These are phyloP conservation scores for Leucosporidium yakuticum DNA, from an alignment of 768 basidiomycete genomes.

Conservation along the genomic window DNA sequence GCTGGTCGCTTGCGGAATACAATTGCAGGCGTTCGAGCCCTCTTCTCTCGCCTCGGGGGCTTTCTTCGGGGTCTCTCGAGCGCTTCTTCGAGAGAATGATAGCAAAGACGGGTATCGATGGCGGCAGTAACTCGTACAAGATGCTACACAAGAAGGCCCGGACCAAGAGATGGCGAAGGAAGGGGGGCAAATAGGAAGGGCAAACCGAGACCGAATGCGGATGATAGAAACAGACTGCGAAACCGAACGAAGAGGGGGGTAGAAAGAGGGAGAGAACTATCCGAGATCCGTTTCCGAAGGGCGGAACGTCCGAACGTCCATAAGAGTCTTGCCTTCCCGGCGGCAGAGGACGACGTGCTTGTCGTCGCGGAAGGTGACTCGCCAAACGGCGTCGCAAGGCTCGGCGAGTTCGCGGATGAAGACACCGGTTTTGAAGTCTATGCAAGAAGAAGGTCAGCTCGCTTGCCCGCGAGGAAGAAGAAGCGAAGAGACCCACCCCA, in stretches of 20 bases:
- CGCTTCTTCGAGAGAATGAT: no score
- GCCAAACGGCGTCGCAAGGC: slow-evolving; percentile 75
- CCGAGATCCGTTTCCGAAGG: slow-evolving; percentile 13
- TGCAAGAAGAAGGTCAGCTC: not conserved
- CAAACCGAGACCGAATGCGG: no score
- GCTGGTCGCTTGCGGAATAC: no score
- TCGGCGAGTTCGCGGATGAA: slow-evolving; percentile 72
- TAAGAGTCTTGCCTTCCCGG: slow-evolving; percentile 70
- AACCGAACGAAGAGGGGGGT: not conserved
- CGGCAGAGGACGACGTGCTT: slow-evolving; percentile 74
- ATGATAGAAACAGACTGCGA: no score
- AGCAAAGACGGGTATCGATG: no score
- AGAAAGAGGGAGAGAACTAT: not conserved
- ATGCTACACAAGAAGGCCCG: no score
- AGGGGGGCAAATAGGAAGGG: no score
- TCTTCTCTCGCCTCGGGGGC: no score
- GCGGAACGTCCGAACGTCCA: slow-evolving; percentile 48
- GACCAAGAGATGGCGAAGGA: no score
- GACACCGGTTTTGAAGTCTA: slow-evolving; percentile 52
- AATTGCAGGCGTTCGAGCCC: no score
- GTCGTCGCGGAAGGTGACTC: slow-evolving; percentile 66
- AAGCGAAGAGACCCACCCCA: slow-evolving; percentile 38
- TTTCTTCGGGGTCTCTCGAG: no score
- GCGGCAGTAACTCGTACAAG: no score
- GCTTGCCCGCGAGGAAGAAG: not conserved